Conservation (phyloP, 331 rosid genomes). For the Acacia concinna region DNA sequence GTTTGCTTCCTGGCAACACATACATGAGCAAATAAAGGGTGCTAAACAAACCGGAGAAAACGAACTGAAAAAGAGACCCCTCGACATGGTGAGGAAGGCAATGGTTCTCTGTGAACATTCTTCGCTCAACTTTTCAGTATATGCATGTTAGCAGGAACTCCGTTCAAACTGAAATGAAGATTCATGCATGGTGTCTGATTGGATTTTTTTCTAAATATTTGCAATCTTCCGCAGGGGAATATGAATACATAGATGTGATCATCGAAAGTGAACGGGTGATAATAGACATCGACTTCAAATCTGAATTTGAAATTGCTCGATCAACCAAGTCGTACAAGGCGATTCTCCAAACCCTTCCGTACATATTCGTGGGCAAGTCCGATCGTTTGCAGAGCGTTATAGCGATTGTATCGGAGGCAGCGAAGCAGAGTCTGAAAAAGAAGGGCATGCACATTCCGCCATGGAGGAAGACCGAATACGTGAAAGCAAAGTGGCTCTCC, state of each 20-base stretch:
- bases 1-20: conserved; percentile 17
- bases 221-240: conserved; percentile 54
- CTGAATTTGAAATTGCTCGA: conserved; percentile 86
- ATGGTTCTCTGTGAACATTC: background rate
- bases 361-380: conserved; percentile 67
- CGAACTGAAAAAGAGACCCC: background rate
- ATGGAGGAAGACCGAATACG: conserved; percentile 80
- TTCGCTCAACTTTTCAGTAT: background rate
- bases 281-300: conserved; percentile 80
- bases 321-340: conserved; percentile 68
- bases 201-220: background rate
- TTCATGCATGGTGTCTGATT: background rate
- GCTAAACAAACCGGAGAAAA: background rate
- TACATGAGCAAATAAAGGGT: background rate
- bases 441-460: conserved; percentile 87
- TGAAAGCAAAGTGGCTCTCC: conserved; percentile 82
- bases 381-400: conserved; percentile 66
- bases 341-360: conserved; percentile 69
- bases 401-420: conserved; percentile 71
- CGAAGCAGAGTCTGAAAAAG: conserved; percentile 77
- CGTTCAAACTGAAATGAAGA: background rate
- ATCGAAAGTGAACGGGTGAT: conserved; percentile 53
- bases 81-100: background rate
- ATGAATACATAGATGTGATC: conserved; percentile 79
- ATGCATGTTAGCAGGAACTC: background rate